A percentile compares a stretch with the other conserved stretches of the same genome.
phyloP scores from a whole-genome alignment of 2,329 filamentous ascomycete genomes.

The Akanthomyces muscarius region DNA sequence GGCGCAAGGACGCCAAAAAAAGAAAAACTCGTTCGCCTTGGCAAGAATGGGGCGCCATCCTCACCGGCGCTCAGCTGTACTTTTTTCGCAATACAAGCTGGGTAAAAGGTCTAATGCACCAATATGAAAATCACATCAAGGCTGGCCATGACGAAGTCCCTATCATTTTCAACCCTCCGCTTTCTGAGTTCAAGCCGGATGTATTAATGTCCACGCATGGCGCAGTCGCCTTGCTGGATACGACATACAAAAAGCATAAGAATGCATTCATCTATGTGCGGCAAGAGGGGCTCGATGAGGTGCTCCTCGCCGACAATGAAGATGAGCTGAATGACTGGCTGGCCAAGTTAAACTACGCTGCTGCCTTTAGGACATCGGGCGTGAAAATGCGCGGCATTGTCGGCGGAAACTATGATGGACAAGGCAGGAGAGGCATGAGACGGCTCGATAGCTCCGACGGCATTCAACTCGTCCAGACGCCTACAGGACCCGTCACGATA shows the following conservation, averaged over 20 bases:
- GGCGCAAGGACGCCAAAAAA: slow-evolving; percentile 92
- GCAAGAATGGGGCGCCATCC: slow-evolving; percentile 97
- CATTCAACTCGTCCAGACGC: slow-evolving; percentile 60
- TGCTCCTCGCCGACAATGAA: slow-evolving; percentile 86
- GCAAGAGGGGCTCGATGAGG: slow-evolving; percentile 82
- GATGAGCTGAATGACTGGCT: slow-evolving; percentile 95
- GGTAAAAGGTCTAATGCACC: slow-evolving; percentile 86
- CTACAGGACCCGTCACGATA: slow-evolving; percentile 69
- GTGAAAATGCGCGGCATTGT: slow-evolving; percentile 86
- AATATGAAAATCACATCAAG: slow-evolving; percentile 79
- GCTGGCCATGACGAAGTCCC: slow-evolving; percentile 70
- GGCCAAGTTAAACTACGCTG: slow-evolving; percentile 91
- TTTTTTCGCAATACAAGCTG: slow-evolving; percentile 92
- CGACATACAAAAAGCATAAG: slow-evolving; percentile 90
- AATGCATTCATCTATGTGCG: slow-evolving; percentile 89
- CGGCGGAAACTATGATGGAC: slow-evolving; percentile 79
- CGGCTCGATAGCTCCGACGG: slow-evolving; percentile 63
- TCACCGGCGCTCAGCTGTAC: slow-evolving; percentile 95
- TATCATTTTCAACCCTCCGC: slow-evolving; percentile 83
- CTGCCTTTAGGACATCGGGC: slow-evolving; percentile 86
- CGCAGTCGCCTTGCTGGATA: slow-evolving; percentile 82
- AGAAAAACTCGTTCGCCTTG: slow-evolving; percentile 92
- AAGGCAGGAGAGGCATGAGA: slow-evolving; percentile 66
- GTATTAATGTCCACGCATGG: slow-evolving; percentile 89
- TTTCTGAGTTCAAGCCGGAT: slow-evolving; percentile 91